Conservation (phyloP, 2,329 filamentous ascomycete species). For the Claviceps paspali region DNA sequence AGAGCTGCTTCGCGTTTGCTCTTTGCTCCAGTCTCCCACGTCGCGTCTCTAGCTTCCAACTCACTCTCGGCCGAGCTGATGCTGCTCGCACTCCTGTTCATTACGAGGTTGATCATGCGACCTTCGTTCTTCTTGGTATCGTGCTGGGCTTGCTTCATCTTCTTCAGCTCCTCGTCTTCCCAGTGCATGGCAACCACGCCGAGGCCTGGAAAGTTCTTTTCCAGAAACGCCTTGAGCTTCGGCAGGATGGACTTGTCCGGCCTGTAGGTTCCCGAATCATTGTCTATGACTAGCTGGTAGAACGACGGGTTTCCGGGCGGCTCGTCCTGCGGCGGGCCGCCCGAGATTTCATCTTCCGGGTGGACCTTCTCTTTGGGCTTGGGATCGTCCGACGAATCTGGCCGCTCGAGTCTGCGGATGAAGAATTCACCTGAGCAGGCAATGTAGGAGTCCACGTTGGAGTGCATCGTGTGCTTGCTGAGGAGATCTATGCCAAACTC, state of each 20-base stretch:
- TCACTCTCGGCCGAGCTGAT: slow-evolving; percentile 39
- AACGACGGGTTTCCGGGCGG: slow-evolving; percentile 33
- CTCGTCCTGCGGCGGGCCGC: slow-evolving; percentile 27
- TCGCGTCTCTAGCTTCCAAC: slow-evolving; percentile 28
- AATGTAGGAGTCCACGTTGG: slow-evolving; percentile 78
- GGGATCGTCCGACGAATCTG: slow-evolving; percentile 26
- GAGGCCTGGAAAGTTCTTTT: slow-evolving; percentile 61
- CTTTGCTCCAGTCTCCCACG: slow-evolving; percentile 24
- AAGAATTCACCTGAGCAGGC: slow-evolving; percentile 92
- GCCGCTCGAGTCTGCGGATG: slow-evolving; percentile 49
- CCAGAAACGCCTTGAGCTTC: slow-evolving; percentile 53
- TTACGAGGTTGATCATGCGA: slow-evolving; percentile 34
- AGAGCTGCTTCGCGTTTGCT: slow-evolving; percentile 37
- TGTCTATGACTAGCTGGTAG: slow-evolving; percentile 88
- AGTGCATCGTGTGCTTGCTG: slow-evolving; percentile 95
- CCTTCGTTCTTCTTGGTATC: slow-evolving; percentile 55
- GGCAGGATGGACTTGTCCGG: slow-evolving; percentile 68
- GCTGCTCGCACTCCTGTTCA: slow-evolving; percentile 38
- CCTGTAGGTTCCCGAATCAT: slow-evolving; percentile 86
- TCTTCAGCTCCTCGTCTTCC: slow-evolving; percentile 56
- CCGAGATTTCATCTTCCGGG: slow-evolving; percentile 30
- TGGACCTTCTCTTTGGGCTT: slow-evolving; percentile 34
- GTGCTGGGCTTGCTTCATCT: slow-evolving; percentile 63
- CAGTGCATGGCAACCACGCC: slow-evolving; percentile 62
- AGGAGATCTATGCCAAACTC: slow-evolving; percentile 89